A percentile compares a stretch with the other conserved stretches of the same genome.
These are phyloP conservation scores for Solanum hybrid DNA, from an alignment of 305 asterid genomes.

Conservation along the genomic window DNA sequence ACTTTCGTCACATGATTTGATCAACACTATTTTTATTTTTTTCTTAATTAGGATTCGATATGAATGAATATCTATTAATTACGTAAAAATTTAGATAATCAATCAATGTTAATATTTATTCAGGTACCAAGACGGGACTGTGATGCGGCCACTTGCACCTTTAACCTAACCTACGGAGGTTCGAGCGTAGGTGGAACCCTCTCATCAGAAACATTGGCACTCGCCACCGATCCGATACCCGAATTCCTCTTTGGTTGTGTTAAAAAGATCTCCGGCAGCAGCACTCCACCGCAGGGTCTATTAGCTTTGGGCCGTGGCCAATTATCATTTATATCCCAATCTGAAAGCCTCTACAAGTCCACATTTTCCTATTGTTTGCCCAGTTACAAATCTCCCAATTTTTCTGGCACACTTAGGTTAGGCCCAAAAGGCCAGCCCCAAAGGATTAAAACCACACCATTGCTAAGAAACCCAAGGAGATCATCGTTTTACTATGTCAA, in stretches of 20 bases:
- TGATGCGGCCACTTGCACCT: slow-evolving; percentile 41
- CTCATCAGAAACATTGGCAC: slow-evolving; percentile 52
- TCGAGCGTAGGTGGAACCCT: slow-evolving; percentile 45
- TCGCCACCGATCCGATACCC: slow-evolving; percentile 45
- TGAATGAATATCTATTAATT: too few species aligned
- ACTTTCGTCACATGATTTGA: neutral
- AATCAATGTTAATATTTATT: neutral
- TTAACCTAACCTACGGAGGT: slow-evolving; percentile 67
- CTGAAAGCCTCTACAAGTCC: slow-evolving; percentile 45
- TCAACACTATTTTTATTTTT: neutral
- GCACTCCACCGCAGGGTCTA: slow-evolving; percentile 64
- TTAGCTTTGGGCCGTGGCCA: slow-evolving; percentile 79
- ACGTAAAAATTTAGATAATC: neutral
- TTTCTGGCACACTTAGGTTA: slow-evolving; percentile 56
- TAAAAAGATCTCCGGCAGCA: slow-evolving; percentile 36
- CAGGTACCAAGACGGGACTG: slow-evolving; percentile 67
- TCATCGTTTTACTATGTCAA: slow-evolving; percentile 70
- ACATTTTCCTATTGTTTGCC: slow-evolving; percentile 93
- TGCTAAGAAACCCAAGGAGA: slow-evolving; percentile 62
- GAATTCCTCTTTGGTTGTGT: slow-evolving; percentile 64
- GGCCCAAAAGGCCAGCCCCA: slow-evolving; percentile 70
- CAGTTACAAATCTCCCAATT: slow-evolving; percentile 47
- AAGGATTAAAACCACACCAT: slow-evolving; percentile 50
- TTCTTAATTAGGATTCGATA: too few species aligned
- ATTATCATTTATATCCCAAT: slow-evolving; percentile 50